Conservation (phyloP, 108 stramenopile genomes). For the Nitzschia sp. region DNA sequence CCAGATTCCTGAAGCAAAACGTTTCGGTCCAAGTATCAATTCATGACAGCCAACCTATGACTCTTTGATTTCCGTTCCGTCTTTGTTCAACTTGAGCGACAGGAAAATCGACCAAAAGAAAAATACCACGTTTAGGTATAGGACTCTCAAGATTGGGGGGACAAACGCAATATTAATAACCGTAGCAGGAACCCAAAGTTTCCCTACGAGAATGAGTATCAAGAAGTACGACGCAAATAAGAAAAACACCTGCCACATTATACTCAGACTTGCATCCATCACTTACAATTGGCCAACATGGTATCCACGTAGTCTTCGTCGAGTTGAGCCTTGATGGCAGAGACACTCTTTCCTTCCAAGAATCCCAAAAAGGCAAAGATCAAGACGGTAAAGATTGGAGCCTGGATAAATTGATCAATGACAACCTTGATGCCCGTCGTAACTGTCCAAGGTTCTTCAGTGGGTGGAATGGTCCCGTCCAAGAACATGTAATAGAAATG, state of each 20-base stretch:
- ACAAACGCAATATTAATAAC: slow-evolving; percentile 48
- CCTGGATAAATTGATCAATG: slow-evolving; percentile 50
- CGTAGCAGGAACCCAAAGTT: slow-evolving; percentile 48
- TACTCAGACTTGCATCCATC: neutral
- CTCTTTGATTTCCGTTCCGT: neutral
- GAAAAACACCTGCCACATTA: too few relatives aligned
- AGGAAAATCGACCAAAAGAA: slow-evolving; percentile 47
- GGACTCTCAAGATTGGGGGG: slow-evolving; percentile 31
- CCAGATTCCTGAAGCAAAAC: too few relatives aligned
- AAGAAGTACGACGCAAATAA: too few relatives aligned
- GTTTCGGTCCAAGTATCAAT: too few relatives aligned
- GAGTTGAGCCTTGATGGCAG: slow-evolving; percentile 9
- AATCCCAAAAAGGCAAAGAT: slow-evolving; percentile 28
- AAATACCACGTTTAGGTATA: slow-evolving; percentile 41
- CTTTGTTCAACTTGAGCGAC: slow-evolving; percentile 9
- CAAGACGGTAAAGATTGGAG: slow-evolving; percentile 29
- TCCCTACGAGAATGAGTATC: slow-evolving; percentile 28
- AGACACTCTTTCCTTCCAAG: slow-evolving; percentile 13
- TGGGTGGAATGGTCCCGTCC: slow-evolving; percentile 40
- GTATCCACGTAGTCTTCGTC: slow-evolving; percentile 19
- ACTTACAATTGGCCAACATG: slow-evolving; percentile 45
- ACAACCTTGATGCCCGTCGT: slow-evolving; percentile 39
- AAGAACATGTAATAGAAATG: slow-evolving; percentile 44
- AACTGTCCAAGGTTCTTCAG: slow-evolving; percentile 30
- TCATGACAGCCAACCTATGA: too few relatives aligned